phyloP scores from a whole-genome alignment of 345 rosid genomes.

The Luvunga scandens region DNA sequence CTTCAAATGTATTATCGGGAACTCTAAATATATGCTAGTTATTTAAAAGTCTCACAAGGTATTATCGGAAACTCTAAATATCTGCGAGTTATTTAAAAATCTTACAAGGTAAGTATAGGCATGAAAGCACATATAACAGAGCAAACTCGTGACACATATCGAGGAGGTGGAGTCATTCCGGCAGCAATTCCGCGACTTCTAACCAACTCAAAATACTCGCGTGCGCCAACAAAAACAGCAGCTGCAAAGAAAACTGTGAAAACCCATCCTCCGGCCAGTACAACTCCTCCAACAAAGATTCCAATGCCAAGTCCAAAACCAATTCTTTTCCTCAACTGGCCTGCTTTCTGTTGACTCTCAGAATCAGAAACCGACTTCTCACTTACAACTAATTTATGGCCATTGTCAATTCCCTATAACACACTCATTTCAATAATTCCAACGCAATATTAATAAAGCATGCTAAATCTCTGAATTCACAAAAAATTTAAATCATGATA shows the following conservation, averaged over 20 bases:
- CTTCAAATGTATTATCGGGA: background rate
- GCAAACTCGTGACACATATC: slow-evolving; percentile 83
- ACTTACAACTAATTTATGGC: slow-evolving; percentile 24
- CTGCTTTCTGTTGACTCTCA: slow-evolving; percentile 41
- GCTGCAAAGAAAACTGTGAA: slow-evolving; percentile 62
- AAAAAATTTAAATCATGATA: background rate
- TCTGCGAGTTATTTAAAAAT: background rate
- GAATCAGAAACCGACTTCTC: slow-evolving; percentile 27
- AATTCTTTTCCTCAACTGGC: slow-evolving; percentile 64
- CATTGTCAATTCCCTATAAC: slow-evolving; percentile 46
- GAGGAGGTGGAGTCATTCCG: slow-evolving; percentile 98
- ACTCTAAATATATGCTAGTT: background rate
- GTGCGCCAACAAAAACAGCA: slow-evolving; percentile 71
- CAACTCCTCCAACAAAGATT: slow-evolving; percentile 63
- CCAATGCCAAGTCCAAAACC: slow-evolving; percentile 84
- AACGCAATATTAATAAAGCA: background rate
- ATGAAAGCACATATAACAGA: slow-evolving; percentile 77
- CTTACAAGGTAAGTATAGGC: slow-evolving; percentile 87
- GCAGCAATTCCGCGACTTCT: slow-evolving; percentile 77
- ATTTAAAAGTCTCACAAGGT: slow-evolving; percentile 60
- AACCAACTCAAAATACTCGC: slow-evolving; percentile 83
- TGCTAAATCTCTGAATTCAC: background rate
- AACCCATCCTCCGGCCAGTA: slow-evolving; percentile 88
- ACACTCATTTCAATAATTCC: slow-evolving; percentile 27
- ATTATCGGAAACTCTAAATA: background rate